Conservation (phyloP, 106 monocot genomes). For the Dendrobium officinale region DNA sequence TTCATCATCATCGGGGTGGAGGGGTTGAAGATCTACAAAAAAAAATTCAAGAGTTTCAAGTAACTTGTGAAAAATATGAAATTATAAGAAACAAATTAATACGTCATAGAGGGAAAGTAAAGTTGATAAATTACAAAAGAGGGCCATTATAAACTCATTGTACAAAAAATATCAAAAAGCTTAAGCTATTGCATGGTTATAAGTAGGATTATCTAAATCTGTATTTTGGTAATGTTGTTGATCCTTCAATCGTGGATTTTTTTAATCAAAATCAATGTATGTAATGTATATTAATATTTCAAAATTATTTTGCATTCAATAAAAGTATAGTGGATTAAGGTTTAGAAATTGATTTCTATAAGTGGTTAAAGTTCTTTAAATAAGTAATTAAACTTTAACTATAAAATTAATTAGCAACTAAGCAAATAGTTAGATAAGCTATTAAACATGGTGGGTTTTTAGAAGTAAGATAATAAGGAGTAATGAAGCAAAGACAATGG, state of each 20-base stretch:
- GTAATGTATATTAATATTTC: background rate
- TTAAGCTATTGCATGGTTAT: background rate
- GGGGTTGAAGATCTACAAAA: slow-evolving; percentile 47
- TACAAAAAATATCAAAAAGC: background rate
- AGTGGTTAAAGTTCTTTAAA: background rate
- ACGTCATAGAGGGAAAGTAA: background rate
- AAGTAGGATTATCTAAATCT: background rate
- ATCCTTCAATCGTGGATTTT: background rate
- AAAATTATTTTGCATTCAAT: background rate
- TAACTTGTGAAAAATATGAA: background rate
- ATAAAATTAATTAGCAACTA: background rate
- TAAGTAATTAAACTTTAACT: background rate
- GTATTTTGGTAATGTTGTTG: background rate
- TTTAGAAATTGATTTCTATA: background rate
- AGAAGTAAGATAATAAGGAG: background rate
- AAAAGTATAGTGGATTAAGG: background rate
- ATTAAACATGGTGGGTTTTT: background rate
- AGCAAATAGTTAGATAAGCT: background rate
- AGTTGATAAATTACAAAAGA: background rate
- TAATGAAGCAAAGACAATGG: background rate
- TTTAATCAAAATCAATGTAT: background rate
- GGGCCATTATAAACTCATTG: background rate
- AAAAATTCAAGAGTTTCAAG: background rate
- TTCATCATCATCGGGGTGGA: slow-evolving; percentile 51
- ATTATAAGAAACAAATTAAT: background rate